Evolutionary conservation across 306 rosid species (phyloP).

Genomic region (Delonix regia): DNA sequence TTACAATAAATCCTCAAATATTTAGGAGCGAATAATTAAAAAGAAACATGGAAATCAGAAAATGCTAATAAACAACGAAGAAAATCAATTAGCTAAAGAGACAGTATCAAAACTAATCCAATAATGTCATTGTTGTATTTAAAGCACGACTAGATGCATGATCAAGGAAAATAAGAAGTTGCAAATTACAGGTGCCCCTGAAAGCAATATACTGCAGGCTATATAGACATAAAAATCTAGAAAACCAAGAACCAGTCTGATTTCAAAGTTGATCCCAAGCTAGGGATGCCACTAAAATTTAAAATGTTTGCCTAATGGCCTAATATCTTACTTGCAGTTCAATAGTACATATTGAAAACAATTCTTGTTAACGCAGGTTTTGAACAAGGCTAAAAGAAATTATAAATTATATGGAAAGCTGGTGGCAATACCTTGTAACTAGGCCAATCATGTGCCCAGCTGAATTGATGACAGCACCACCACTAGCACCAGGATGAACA

Average conservation of each 20-base stretch:
- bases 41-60: background rate
- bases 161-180: background rate
- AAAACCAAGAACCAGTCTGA: background rate
- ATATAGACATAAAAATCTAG: constrained; percentile 12
- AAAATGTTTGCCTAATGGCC: constrained; percentile 8
- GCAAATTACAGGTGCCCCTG: background rate
- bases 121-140: background rate
- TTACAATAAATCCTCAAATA: constrained; percentile 35
- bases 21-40: constrained; percentile 12
- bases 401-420: background rate
- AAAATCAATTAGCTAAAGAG: background rate
- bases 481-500: constrained; percentile 98
- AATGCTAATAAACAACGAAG: background rate
- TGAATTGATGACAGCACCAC: constrained; percentile 87
- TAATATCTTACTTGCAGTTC: constrained; percentile 8
- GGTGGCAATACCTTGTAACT: constrained; percentile 74
- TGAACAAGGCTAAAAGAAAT: background rate
- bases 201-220: background rate
- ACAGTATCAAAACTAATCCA: background rate
- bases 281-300: constrained; percentile 13
- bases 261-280: constrained; percentile 14
- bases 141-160: background rate
- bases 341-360: constrained; percentile 3
- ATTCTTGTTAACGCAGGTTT: background rate
- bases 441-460: constrained; percentile 93